These are phyloP conservation scores for Perkinsus olseni DNA, from an alignment of 169 alveolate species.

Conservation along the genomic window DNA sequence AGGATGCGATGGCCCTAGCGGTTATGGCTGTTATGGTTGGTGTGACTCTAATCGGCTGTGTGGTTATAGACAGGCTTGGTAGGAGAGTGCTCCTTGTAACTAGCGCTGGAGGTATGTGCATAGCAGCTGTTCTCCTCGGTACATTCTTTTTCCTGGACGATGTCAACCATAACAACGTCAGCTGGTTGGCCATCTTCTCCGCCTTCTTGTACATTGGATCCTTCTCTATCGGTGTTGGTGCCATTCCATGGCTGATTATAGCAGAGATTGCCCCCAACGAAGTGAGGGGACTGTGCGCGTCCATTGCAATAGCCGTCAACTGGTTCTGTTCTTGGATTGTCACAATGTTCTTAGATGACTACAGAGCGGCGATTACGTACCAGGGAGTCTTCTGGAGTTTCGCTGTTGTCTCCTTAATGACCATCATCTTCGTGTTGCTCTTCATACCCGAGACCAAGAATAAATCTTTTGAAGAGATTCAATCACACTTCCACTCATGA, in stretches of 20 bases:
- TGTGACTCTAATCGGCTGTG: not conserved
- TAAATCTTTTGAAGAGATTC: not conserved
- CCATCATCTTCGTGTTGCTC: not conserved
- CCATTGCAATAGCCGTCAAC: not conserved
- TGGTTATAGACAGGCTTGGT: not conserved
- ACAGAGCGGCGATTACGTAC: not conserved
- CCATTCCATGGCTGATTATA: not conserved
- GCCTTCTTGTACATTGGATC: not conserved
- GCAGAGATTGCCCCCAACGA: not conserved
- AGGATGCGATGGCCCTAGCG: not conserved
- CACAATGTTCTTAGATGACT: not conserved
- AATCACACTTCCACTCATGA: not conserved
- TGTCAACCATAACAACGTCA: not conserved
- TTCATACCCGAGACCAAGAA: not conserved
- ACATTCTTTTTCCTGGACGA: not conserved
- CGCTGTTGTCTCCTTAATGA: not conserved
- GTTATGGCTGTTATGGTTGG: not conserved
- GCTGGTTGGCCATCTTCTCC: not conserved
- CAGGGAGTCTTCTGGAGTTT: constrained; percentile 1
- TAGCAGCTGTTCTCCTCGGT: not conserved
- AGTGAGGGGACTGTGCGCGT: not conserved
- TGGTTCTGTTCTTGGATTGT: not conserved
- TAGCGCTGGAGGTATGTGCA: not conserved
- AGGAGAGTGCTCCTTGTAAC: not conserved
- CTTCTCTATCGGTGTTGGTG: not conserved